Evolutionary conservation across 257 asterid species (phyloP).

Genomic region (Echium plantagineum): DNA sequence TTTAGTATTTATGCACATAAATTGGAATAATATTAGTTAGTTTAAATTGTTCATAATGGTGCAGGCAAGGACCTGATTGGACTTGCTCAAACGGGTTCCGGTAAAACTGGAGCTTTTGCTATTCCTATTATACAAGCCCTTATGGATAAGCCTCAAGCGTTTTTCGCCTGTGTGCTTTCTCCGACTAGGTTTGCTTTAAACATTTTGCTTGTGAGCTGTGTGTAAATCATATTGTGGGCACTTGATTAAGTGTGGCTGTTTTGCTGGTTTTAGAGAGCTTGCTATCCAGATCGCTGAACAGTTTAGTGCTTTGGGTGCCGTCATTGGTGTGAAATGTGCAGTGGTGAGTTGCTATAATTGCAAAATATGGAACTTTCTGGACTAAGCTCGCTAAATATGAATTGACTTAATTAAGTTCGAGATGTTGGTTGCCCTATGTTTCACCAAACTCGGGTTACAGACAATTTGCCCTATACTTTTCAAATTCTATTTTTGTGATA

Average conservation of each 20-base stretch:
- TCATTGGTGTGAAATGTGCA: constrained; percentile 62
- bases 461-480: too few species aligned
- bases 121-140: constrained; percentile 77
- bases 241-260: not conserved
- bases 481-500: not conserved
- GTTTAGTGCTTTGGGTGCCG: constrained; percentile 83
- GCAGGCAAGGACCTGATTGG: constrained; percentile 71
- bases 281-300: constrained; percentile 86
- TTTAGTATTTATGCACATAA: too few species aligned
- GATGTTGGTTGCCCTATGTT: not conserved
- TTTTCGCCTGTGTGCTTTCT: constrained; percentile 82
- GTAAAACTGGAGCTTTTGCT: constrained; percentile 92
- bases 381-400: too few species aligned
- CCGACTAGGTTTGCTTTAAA: constrained; percentile 41
- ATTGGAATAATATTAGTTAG: not conserved
- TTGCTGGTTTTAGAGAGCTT: constrained; percentile 40
- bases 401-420: too few species aligned
- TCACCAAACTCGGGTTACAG: not conserved
- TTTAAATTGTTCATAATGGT: not conserved
- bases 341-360: constrained; percentile 30
- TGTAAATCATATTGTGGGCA: not conserved
- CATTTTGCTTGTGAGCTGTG: not conserved
- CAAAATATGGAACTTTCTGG: not conserved
- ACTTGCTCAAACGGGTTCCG: constrained; percentile 96
- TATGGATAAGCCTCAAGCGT: constrained; percentile 57